Percentiles rank a stretch among this genome's conserved stretches.
Conservation (phyloP, 2,329 filamentous ascomycete genomes). For the Teratosphaeria epicoccoides region DNA sequence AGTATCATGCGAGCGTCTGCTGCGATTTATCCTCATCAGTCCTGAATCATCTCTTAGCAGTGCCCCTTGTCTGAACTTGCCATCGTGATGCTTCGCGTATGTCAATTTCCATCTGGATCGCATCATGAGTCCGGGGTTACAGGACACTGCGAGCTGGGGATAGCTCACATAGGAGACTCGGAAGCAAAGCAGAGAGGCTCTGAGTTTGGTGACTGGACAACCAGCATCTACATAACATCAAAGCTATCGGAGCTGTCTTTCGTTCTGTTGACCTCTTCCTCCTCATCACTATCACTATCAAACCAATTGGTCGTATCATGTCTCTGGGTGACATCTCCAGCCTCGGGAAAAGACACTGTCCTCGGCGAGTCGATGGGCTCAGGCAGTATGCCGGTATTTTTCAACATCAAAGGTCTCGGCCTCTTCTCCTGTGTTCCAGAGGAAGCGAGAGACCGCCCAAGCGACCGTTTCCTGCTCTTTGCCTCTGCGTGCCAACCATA, state of each 20-base stretch:
- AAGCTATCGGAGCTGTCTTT: background rate
- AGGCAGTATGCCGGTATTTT: slow-evolving; percentile 5
- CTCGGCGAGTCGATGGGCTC: slow-evolving; percentile 2
- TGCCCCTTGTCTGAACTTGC: too few species aligned
- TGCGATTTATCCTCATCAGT: too few species aligned
- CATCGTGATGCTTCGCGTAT: too few species aligned
- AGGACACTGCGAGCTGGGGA: too few species aligned
- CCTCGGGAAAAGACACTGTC: slow-evolving; percentile 5
- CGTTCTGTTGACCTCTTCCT: background rate
- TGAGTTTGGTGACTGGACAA: too few species aligned
- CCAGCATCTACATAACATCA: background rate
- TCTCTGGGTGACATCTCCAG: slow-evolving; percentile 9
- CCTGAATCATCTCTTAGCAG: too few species aligned
- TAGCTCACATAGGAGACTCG: too few species aligned
- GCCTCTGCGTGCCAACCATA: slow-evolving; percentile 4
- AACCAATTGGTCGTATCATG: slow-evolving; percentile 11
- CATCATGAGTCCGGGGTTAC: too few species aligned
- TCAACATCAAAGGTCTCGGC: slow-evolving; percentile 4
- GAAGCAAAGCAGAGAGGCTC: too few species aligned
- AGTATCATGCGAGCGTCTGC: too few species aligned
- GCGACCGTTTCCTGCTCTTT: slow-evolving; percentile 2
- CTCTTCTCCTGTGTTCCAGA: slow-evolving; percentile 8
- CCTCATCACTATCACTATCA: slow-evolving; percentile 5
- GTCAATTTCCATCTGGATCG: too few species aligned
- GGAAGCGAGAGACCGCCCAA: slow-evolving; percentile 2